Evolutionary conservation across 1,139 yeast genomes (phyloP).

Genomic region (Geotrichum klebahnii): DNA sequence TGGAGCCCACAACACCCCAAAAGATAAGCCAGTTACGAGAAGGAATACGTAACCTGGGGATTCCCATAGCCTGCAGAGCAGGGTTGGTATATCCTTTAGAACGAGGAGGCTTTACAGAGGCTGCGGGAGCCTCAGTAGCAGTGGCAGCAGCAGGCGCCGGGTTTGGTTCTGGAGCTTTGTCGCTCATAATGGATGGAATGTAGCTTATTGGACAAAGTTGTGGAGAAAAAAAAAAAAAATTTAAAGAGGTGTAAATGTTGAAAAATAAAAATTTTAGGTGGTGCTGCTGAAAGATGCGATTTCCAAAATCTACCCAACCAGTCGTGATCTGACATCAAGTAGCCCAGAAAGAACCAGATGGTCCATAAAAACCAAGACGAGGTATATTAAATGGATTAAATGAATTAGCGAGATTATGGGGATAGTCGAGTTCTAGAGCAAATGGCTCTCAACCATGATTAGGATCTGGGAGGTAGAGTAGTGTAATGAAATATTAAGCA

Average conservation of each 20-base stretch:
- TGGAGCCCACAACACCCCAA: constrained; percentile 63
- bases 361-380: no score
- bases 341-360: no score
- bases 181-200: constrained; percentile 3
- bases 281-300: not conserved
- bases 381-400: no score
- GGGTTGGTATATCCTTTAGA: constrained; percentile 69
- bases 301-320: not conserved
- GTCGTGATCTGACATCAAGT: no score
- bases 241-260: not conserved
- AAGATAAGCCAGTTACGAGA: constrained; percentile 91
- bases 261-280: constrained; percentile 4
- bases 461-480: no score
- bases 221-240: not conserved
- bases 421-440: no score
- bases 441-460: no score
- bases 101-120: constrained; percentile 22
- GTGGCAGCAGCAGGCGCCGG: constrained; percentile 6
- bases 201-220: constrained; percentile 11
- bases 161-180: constrained; percentile 13
- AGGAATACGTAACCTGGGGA: constrained; percentile 72
- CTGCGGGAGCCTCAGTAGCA: constrained; percentile 8
- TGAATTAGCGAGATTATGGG: no score
- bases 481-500: no score
- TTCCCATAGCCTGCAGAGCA: constrained; percentile 83